These are phyloP conservation scores for Xylaria intraflava DNA, from an alignment of 495 filamentous ascomycete genomes.

Conservation along the genomic window DNA sequence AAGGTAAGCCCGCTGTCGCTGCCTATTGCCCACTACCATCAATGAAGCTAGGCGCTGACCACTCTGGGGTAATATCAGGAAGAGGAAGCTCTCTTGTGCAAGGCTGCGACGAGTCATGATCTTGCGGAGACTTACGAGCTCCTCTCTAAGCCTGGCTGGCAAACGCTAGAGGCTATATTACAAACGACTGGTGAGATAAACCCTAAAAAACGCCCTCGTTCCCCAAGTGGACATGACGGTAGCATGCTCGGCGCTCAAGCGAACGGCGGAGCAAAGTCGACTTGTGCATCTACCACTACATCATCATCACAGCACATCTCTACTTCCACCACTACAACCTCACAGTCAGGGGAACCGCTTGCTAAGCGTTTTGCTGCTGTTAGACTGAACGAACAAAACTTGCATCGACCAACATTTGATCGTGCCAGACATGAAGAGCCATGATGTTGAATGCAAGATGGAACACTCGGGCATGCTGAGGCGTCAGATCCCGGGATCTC, in stretches of 20 bases:
- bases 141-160: conserved; percentile 80
- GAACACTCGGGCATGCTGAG: not conserved
- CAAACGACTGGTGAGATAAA: conserved; percentile 95
- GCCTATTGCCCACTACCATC: not conserved
- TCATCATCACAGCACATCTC: conserved; percentile 12
- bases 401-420: conserved; percentile 13
- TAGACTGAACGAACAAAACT: conserved; percentile 63
- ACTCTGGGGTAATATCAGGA: conserved; percentile 48
- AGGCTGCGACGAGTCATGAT: conserved; percentile 71
- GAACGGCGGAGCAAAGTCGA: conserved; percentile 16
- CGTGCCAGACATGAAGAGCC: conserved; percentile 19
- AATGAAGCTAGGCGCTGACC: not conserved
- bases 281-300: conserved; percentile 8
- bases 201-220: conserved; percentile 59
- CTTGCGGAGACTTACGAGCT: conserved; percentile 72
- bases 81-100: conserved; percentile 80
- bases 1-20: conserved; percentile 48
- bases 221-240: conserved; percentile 32
- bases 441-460: conserved; percentile 8
- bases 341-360: conserved; percentile 59
- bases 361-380: conserved; percentile 98
- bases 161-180: conserved; percentile 85
- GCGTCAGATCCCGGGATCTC: not conserved
- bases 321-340: conserved; percentile 27
- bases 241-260: conserved; percentile 17